Evolutionary conservation across 2,329 filamentous ascomycete species (phyloP).

Genomic region (Cladosporium sp.): DNA sequence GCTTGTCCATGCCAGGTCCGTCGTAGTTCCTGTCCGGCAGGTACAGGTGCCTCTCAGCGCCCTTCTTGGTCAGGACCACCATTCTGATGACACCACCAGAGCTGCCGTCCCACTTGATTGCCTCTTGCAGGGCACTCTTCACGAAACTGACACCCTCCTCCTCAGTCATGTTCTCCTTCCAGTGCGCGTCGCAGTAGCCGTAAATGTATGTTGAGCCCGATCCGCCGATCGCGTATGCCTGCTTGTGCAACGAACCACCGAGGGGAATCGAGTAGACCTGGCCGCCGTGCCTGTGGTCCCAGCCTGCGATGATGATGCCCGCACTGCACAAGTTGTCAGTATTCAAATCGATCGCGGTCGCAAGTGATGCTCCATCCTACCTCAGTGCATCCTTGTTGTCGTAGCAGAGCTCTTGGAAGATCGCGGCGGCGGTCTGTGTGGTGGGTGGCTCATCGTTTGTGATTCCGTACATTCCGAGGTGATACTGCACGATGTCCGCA

Average conservation of each 20-base stretch:
- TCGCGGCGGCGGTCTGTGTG: slow-evolving; percentile 88
- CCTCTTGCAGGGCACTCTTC: slow-evolving; percentile 83
- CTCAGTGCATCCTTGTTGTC: slow-evolving; percentile 91
- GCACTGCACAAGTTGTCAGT: slow-evolving; percentile 54
- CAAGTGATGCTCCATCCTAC: slow-evolving; percentile 47
- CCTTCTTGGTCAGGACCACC: slow-evolving; percentile 88
- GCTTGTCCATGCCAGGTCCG: slow-evolving; percentile 56
- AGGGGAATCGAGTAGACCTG: slow-evolving; percentile 97
- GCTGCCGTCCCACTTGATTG: slow-evolving; percentile 99
- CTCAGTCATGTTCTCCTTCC: slow-evolving; percentile 93
- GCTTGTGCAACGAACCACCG: slow-evolving; percentile 95
- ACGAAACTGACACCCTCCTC: slow-evolving; percentile 87
- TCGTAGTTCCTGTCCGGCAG: slow-evolving; percentile 87
- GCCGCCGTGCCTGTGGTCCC: slow-evolving; percentile 89
- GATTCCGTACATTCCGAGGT: slow-evolving; percentile 88
- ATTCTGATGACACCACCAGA: slow-evolving; percentile 97
- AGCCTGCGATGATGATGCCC: slow-evolving; percentile 97
- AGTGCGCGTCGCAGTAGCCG: slow-evolving; percentile 95
- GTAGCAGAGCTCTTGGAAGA: slow-evolving; percentile 98
- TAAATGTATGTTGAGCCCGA: slow-evolving; percentile 99
- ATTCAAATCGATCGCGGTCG: background rate
- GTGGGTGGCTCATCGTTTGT: slow-evolving; percentile 85
- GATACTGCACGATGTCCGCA: slow-evolving; percentile 95
- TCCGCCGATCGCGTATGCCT: slow-evolving; percentile 89
- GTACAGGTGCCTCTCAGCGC: slow-evolving; percentile 90